Percentiles rank a stretch among this genome's conserved stretches.
Conservation (phyloP, 192 early-diverging fungal genomes). For the Backusella tarrabulga region DNA sequence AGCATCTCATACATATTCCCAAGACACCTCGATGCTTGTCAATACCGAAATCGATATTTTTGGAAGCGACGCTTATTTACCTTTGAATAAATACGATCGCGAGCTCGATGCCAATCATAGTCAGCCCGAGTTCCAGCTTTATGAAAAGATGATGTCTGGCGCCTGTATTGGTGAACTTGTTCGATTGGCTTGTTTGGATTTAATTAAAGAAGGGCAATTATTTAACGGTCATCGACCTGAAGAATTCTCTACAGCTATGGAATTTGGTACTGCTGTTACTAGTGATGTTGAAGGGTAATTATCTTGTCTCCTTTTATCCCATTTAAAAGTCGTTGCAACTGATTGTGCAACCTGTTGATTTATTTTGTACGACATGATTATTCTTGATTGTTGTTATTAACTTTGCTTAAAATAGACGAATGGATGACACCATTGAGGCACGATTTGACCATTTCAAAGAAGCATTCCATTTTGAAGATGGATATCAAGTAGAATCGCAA, state of each 20-base stretch:
- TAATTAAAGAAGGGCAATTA: conserved; percentile 73
- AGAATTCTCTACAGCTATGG: conserved; percentile 55
- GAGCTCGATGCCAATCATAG: conserved; percentile 75
- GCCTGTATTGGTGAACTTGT: conserved; percentile 92
- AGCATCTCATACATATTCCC: conserved; percentile 42
- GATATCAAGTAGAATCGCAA: conserved; percentile 48
- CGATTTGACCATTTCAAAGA: conserved; percentile 8
- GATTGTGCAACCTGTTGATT: background rate
- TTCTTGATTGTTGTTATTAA: conserved; percentile 35
- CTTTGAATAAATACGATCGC: conserved; percentile 82
- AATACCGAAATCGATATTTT: conserved; percentile 96
- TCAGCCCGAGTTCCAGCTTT: conserved; percentile 83
- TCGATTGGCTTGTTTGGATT: conserved; percentile 75
- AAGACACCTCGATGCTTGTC: conserved; percentile 76
- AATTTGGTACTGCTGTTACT: conserved; percentile 44
- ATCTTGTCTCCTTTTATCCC: background rate
- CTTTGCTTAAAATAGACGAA: conserved; percentile 61
- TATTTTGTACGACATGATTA: conserved; percentile 6
- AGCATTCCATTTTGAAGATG: conserved; percentile 13
- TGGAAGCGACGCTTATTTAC: conserved; percentile 73
- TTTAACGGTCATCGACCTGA: conserved; percentile 64
- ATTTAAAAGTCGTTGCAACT: background rate
- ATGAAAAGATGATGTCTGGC: conserved; percentile 97
- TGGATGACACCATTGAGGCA: conserved; percentile 52
- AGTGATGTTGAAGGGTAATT: conserved; percentile 43